Evolutionary conservation across 2,329 filamentous ascomycete genomes (phyloP).

Genomic region (Apiospora sp.): DNA sequence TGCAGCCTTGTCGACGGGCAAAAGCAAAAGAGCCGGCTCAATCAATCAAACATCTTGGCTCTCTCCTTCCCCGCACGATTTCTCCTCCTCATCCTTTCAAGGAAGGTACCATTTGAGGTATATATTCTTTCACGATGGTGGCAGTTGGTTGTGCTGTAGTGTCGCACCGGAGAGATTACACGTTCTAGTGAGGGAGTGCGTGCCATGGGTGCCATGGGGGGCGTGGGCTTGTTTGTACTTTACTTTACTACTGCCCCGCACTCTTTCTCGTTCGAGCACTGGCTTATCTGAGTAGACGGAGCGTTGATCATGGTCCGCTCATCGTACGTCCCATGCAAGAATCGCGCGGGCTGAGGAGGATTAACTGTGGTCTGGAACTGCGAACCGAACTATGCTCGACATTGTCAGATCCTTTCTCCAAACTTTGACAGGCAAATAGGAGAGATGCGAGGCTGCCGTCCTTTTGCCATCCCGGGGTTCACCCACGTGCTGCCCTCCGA

Average conservation of each 20-base stretch:
- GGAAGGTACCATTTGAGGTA: neutral
- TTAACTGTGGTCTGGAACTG: neutral
- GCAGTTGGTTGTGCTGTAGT: slow-evolving; percentile 4
- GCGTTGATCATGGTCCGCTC: slow-evolving; percentile 12
- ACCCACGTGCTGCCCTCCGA: neutral
- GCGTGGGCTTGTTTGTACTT: neutral
- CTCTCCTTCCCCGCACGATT: neutral
- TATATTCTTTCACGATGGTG: slow-evolving; percentile 19
- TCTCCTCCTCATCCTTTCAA: neutral
- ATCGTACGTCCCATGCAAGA: slow-evolving; percentile 21
- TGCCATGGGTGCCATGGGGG: too few relatives aligned
- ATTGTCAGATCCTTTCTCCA: neutral
- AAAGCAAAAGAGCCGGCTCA: neutral
- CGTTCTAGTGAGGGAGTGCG: neutral
- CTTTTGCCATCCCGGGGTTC: neutral
- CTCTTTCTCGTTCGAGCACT: slow-evolving; percentile 7
- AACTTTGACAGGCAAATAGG: neutral
- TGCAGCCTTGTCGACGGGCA: slow-evolving; percentile 3
- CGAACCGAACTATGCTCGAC: neutral
- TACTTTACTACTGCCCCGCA: neutral
- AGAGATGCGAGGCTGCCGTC: neutral
- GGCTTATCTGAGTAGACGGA: neutral
- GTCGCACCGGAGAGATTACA: slow-evolving; percentile 11
- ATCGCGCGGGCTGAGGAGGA: neutral
- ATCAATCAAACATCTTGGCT: neutral